Percentiles rank a stretch among this genome's conserved stretches.
Evolutionary conservation across 2,329 filamentous ascomycete species (phyloP).

Genomic region (Colletotrichum ledebouriae): DNA sequence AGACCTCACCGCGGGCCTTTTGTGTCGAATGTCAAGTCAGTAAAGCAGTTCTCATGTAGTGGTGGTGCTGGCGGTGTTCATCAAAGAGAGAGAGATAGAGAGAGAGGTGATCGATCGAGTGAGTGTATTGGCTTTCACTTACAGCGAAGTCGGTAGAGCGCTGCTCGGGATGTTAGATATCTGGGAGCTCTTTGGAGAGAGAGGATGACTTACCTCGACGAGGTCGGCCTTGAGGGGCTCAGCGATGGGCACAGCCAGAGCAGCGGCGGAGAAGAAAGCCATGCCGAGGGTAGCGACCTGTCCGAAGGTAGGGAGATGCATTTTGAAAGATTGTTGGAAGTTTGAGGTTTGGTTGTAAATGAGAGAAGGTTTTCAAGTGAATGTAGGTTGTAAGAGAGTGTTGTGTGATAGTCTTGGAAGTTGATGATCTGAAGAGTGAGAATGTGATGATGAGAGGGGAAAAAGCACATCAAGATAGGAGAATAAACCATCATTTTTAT

Average conservation of each 20-base stretch:
- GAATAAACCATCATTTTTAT: no score
- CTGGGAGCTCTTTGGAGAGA: no score
- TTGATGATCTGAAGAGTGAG: no score
- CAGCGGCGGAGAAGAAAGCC: constrained; percentile 35
- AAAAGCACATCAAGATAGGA: no score
- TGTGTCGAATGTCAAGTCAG: neutral
- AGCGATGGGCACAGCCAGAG: constrained; percentile 23
- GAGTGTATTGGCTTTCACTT: neutral
- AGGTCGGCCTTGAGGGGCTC: constrained; percentile 24
- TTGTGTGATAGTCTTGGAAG: no score
- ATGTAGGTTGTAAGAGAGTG: no score
- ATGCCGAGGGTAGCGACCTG: constrained; percentile 37
- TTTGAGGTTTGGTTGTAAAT: neutral
- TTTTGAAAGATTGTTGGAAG: constrained; percentile 5
- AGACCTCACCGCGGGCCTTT: constrained; percentile 26
- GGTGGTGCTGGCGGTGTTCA: neutral
- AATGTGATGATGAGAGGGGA: neutral
- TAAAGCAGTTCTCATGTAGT: no score
- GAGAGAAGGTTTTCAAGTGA: neutral
- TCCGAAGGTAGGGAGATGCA: constrained; percentile 34
- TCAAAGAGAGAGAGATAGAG: neutral
- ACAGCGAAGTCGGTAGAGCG: constrained; percentile 29
- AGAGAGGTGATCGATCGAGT: neutral
- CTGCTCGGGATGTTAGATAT: neutral
- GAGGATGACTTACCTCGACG: constrained; percentile 12